phyloP scores from a whole-genome alignment of 2,329 filamentous ascomycete species.

The Keithomyces neogunnii region DNA sequence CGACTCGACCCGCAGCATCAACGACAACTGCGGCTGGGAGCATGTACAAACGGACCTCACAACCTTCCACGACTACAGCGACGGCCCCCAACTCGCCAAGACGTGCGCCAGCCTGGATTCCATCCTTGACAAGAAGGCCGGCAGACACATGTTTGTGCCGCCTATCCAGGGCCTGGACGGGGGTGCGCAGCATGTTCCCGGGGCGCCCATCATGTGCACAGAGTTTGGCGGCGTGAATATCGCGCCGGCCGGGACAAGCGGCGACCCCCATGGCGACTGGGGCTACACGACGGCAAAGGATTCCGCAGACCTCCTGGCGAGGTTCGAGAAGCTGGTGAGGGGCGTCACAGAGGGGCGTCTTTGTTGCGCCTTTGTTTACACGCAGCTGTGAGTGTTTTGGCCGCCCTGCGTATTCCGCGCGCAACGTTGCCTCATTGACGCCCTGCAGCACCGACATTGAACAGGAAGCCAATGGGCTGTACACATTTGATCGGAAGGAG shows the following conservation, averaged over 20 bases:
- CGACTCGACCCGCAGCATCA: conserved; percentile 55
- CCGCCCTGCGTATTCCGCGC: background rate
- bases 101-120: conserved; percentile 44
- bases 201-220: conserved; percentile 55
- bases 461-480: conserved; percentile 60
- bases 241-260: conserved; percentile 32
- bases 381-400: conserved; percentile 44
- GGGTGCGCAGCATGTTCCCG: conserved; percentile 41
- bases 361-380: conserved; percentile 57
- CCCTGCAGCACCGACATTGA: conserved; percentile 46
- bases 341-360: conserved; percentile 48
- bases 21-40: conserved; percentile 67
- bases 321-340: conserved; percentile 50
- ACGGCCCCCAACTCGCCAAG: conserved; percentile 44
- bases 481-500: conserved; percentile 51
- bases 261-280: conserved; percentile 43
- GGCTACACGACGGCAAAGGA: conserved; percentile 60
- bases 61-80: conserved; percentile 61
- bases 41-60: conserved; percentile 56
- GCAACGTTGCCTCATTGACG: conserved; percentile 2
- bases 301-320: conserved; percentile 46
- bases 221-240: conserved; percentile 65
- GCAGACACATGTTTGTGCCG: conserved; percentile 45
- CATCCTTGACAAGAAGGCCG: conserved; percentile 45
- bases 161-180: conserved; percentile 33